These are phyloP conservation scores for Cylindrotheca closterium DNA, from an alignment of 108 stramenopile genomes.

Conservation along the genomic window DNA sequence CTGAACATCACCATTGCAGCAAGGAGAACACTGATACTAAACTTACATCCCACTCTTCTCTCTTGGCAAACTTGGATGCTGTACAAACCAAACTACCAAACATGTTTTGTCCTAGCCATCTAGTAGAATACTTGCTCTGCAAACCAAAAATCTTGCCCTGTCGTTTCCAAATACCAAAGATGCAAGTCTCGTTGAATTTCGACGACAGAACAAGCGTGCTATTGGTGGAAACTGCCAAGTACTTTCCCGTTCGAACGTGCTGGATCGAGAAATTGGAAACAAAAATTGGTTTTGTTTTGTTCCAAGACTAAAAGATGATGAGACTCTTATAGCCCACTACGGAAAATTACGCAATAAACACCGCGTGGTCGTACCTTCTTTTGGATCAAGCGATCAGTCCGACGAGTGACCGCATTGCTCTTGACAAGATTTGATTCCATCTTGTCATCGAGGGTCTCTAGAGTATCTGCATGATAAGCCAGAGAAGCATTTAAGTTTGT, in stretches of 20 bases:
- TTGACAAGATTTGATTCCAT: conserved; percentile 45
- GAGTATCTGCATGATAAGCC: conserved; percentile 29
- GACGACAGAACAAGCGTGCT: conserved; percentile 9
- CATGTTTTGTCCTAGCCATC: conserved; percentile 54
- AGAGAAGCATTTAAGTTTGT: conserved; percentile 29
- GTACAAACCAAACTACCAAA: conserved; percentile 44
- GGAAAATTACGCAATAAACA: not conserved
- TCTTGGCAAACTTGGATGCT: conserved; percentile 38
- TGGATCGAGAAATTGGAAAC: conserved; percentile 31
- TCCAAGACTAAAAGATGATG: conserved; percentile 29
- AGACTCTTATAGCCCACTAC: not conserved
- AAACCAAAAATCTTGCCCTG: conserved; percentile 48
- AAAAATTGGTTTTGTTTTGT: conserved; percentile 31
- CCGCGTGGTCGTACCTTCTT: conserved; percentile 11
- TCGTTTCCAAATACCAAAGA: conserved; percentile 51
- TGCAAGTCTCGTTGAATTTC: conserved; percentile 37
- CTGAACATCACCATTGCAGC: too few species aligned
- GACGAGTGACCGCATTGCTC: conserved; percentile 48
- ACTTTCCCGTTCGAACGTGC: conserved; percentile 40
- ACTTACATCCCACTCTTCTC: conserved; percentile 60
- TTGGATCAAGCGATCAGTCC: conserved; percentile 54
- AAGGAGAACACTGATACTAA: too few species aligned
- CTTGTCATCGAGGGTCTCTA: conserved; percentile 44
- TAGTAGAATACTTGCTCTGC: conserved; percentile 36
- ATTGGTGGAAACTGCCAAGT: conserved; percentile 26